Evolutionary conservation across 2,329 filamentous ascomycete genomes (phyloP).

Genomic region (Ophiostoma ips): DNA sequence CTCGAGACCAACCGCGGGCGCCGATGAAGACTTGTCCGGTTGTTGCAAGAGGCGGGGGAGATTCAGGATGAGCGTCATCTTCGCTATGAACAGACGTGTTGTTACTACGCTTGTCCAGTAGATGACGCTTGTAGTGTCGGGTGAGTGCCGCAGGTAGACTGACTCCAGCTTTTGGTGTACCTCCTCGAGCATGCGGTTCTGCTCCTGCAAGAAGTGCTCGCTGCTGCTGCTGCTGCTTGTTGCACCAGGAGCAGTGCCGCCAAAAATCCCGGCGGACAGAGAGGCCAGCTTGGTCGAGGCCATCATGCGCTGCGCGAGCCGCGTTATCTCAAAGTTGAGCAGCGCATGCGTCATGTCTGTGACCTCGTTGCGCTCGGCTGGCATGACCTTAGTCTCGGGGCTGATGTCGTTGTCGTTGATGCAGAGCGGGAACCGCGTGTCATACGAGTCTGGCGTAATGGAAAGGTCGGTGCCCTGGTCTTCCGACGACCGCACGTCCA

Average conservation of each 20-base stretch:
- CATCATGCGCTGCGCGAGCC: slow-evolving; percentile 26
- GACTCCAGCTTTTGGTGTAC: slow-evolving; percentile 29
- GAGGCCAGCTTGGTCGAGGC: not conserved
- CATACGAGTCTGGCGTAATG: slow-evolving; percentile 27
- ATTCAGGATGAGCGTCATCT: slow-evolving; percentile 65
- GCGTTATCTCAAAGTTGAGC: slow-evolving; percentile 24
- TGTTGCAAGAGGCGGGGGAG: slow-evolving; percentile 47
- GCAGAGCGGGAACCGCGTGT: slow-evolving; percentile 40
- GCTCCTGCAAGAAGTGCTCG: slow-evolving; percentile 23
- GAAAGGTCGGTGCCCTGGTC: slow-evolving; percentile 30
- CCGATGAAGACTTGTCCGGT: slow-evolving; percentile 4
- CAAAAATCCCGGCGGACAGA: slow-evolving; percentile 12
- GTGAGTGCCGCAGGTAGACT: slow-evolving; percentile 27
- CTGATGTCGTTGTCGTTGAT: slow-evolving; percentile 39
- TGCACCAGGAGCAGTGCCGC: no score
- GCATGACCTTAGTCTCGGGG: slow-evolving; percentile 31
- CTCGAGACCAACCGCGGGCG: slow-evolving; percentile 11
- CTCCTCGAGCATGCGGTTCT: slow-evolving; percentile 29
- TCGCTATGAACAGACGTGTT: slow-evolving; percentile 58
- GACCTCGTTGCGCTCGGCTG: slow-evolving; percentile 32
- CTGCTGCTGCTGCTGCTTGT: slow-evolving; percentile 9
- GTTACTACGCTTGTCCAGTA: slow-evolving; percentile 25
- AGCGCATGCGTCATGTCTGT: slow-evolving; percentile 38
- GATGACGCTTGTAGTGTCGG: slow-evolving; percentile 19
- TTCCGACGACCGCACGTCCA: slow-evolving; percentile 42